phyloP scores from a whole-genome alignment of 2,329 filamentous ascomycete genomes.

The Tetracladium maxilliforme region DNA sequence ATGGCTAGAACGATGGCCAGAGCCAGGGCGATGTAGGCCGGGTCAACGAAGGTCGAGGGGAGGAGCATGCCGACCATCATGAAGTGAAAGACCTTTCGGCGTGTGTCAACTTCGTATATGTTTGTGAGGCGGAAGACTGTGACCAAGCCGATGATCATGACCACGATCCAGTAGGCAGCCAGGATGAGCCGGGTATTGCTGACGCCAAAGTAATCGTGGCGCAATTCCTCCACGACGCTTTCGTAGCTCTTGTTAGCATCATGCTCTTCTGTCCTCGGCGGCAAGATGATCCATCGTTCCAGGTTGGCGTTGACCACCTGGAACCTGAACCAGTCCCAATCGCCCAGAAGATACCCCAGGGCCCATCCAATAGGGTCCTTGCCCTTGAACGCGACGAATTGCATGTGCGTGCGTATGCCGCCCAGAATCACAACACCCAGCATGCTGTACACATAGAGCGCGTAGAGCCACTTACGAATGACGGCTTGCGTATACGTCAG shows the following conservation, averaged over 20 bases:
- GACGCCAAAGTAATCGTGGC: slow-evolving; percentile 49
- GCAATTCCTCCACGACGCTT: slow-evolving; percentile 41
- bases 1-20: slow-evolving; percentile 66
- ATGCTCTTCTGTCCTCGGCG: slow-evolving; percentile 26
- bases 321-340: slow-evolving; percentile 57
- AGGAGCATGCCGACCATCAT: slow-evolving; percentile 97
- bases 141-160: slow-evolving; percentile 57
- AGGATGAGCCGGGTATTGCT: slow-evolving; percentile 73
- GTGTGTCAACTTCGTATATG: slow-evolving; percentile 82
- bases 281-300: slow-evolving; percentile 63
- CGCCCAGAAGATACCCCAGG: slow-evolving; percentile 74
- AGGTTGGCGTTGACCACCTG: slow-evolving; percentile 54
- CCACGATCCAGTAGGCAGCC: slow-evolving; percentile 54
- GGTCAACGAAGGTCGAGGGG: slow-evolving; percentile 75
- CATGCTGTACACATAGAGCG: slow-evolving; percentile 58
- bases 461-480: slow-evolving; percentile 71
- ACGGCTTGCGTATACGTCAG: slow-evolving; percentile 68
- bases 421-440: slow-evolving; percentile 52
- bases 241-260: too few relatives aligned
- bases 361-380: slow-evolving; percentile 88
- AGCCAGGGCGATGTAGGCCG: slow-evolving; percentile 66
- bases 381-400: slow-evolving; percentile 48
- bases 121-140: slow-evolving; percentile 62
- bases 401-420: slow-evolving; percentile 58
- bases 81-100: slow-evolving; percentile 93